Evolutionary conservation across 768 basidiomycete species (phyloP), one percentile per base, ranked within the genome.

Genomic region (Rhodocollybia butyracea): DNA sequence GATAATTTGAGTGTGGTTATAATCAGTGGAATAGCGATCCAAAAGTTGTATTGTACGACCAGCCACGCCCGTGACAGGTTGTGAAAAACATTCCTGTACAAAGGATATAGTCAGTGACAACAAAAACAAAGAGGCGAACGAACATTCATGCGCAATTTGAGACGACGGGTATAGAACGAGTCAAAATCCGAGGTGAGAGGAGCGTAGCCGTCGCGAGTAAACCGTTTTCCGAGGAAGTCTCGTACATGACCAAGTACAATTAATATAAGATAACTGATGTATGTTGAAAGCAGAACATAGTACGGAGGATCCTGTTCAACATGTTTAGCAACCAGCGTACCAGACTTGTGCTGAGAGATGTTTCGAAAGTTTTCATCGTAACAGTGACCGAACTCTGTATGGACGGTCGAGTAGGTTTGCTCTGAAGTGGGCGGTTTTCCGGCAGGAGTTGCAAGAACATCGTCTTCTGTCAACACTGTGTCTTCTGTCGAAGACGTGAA

Each of bases 111-210:
- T n/a, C n/a, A n/a, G n/a, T n/a, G n/a, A n/a, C n/a, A n/a, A n/a
- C n/a, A n/a, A n/a, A n/a, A n/a, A n/a, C n/a, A n/a, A n/a, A n/a
- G n/a, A n/a, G n/a, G n/a, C n/a, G n/a, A n/a, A n/a, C n/a, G n/a
- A n/a, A n/a, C n/a, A 64, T 97, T 94, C 73, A 98, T 87, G 53
- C 96, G 92, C 11, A 81, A 78, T 69, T 98, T 98, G 60, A 98
- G 83, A 3, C 95, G 88, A 48, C 96, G 92, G 57, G 95, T 96
- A 78, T 98, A 98, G 76, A 98, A 99, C 5, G 97, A 98, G 70
- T 98, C 96, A 62, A 98, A 98, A 69, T 98, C 97, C 8, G 94
- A 97, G 73, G 94, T 96, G 57, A 98, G 80, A 5, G 97, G 91
- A 2, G 95, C 96, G 65, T 97, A 95, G 55, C 96, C 97, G 94